Percentiles rank a stretch among this genome's conserved stretches.
phyloP scores from a whole-genome alignment of 83 land plant species.

The Isoetes engelmannii region DNA sequence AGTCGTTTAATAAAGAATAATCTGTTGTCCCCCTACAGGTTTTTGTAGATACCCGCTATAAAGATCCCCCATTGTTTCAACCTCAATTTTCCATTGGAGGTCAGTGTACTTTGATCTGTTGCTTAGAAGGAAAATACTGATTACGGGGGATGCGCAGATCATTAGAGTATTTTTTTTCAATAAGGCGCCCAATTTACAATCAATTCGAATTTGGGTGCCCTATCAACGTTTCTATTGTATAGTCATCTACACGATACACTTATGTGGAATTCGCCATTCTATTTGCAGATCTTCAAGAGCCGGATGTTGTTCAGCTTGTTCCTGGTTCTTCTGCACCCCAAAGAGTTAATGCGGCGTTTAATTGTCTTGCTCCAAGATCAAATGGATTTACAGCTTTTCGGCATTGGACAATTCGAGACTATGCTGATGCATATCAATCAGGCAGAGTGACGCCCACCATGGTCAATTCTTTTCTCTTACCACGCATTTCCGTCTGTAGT shows the following conservation, averaged over 20 bases:
- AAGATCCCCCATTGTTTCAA: constrained; percentile 56
- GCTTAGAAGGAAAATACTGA: background rate
- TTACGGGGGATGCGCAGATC: background rate
- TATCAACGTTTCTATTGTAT: background rate
- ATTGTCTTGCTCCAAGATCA: constrained; percentile 39
- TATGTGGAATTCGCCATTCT: background rate
- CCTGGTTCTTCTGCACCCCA: constrained; percentile 36
- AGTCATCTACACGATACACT: background rate
- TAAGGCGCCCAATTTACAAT: background rate
- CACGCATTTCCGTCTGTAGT: background rate
- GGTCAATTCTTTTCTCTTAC: constrained; percentile 27
- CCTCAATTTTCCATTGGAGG: constrained; percentile 46
- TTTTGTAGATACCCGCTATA: constrained; percentile 42
- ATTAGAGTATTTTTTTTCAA: background rate
- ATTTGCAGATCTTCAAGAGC: constrained; percentile 31
- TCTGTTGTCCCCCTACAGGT: constrained; percentile 31
- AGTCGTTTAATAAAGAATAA: background rate
- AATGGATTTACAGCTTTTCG: constrained; percentile 24
- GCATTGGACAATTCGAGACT: constrained; percentile 74
- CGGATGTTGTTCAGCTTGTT: constrained; percentile 31
- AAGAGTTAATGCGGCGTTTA: constrained; percentile 39
- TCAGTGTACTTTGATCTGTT: background rate
- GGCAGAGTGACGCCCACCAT: constrained; percentile 49
- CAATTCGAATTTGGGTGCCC: background rate
- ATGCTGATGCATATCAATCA: constrained; percentile 53